Conservation (phyloP, 257 asterid species). For the Solanum appendiculatum region DNA sequence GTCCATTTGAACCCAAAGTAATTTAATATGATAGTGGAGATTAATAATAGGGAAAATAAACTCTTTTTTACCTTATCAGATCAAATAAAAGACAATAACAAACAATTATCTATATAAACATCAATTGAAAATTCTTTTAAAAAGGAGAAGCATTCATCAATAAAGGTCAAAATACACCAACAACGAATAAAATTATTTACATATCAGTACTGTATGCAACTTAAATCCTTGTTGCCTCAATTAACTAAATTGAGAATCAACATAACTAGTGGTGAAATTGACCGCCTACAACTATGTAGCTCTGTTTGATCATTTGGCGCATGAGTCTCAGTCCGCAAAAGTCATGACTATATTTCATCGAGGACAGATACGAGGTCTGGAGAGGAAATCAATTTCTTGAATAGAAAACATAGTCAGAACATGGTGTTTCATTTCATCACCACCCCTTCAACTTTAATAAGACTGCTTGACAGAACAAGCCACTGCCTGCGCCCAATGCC, state of each 20-base stretch:
- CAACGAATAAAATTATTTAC: background rate
- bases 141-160: background rate
- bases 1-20: no score
- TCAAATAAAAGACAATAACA: background rate
- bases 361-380: background rate
- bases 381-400: background rate
- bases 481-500: constrained; percentile 78
- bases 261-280: background rate
- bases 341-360: background rate
- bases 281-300: background rate
- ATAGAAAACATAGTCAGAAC: background rate
- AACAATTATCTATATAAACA: background rate
- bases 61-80: background rate
- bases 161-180: background rate
- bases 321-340: background rate
- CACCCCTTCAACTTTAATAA: constrained; percentile 1
- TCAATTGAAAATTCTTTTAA: background rate
- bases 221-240: background rate
- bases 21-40: background rate
- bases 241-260: background rate
- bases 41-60: background rate
- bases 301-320: background rate
- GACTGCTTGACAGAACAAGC: constrained; percentile 68
- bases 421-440: background rate
- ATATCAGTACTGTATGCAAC: background rate